A percentile compares a stretch with the other conserved stretches of the same genome.
phyloP scores from a whole-genome alignment of 192 early-diverging fungal genomes.

The Entomortierella chlamydospora region DNA sequence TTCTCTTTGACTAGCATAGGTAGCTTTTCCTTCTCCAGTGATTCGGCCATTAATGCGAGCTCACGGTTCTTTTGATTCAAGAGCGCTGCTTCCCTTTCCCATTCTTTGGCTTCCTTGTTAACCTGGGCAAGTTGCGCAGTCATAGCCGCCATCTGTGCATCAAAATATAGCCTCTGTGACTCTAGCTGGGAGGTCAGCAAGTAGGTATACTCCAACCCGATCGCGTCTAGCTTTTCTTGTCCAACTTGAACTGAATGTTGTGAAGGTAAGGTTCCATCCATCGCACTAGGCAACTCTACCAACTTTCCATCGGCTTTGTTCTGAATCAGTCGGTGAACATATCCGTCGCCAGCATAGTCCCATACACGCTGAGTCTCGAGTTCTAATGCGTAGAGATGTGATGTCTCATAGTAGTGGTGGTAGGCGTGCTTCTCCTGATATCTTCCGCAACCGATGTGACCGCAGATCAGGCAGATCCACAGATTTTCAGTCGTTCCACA shows the following conservation, averaged over 20 bases:
- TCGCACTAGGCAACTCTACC: constrained; percentile 80
- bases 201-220: constrained; percentile 85
- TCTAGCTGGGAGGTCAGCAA: constrained; percentile 88
- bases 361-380: constrained; percentile 96
- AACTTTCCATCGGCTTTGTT: constrained; percentile 93
- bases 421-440: constrained; percentile 93
- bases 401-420: constrained; percentile 84
- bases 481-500: constrained; percentile 84
- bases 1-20: constrained; percentile 58
- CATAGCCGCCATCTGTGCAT: constrained; percentile 69
- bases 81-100: constrained; percentile 47
- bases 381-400: constrained; percentile 92
- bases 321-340: constrained; percentile 95
- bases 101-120: constrained; percentile 45
- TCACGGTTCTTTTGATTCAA: constrained; percentile 43
- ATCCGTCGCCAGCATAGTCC: constrained; percentile 97
- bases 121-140: constrained; percentile 65
- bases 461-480: constrained; percentile 98
- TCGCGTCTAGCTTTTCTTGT: constrained; percentile 79
- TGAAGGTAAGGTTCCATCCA: constrained; percentile 32
- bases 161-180: constrained; percentile 89
- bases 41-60: constrained; percentile 21
- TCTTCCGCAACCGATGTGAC: constrained; percentile 94
- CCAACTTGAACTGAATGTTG: constrained; percentile 45
- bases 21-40: constrained; percentile 55